phyloP scores from a whole-genome alignment of 345 rosid genomes.

The Eucalyptus tenuipes region DNA sequence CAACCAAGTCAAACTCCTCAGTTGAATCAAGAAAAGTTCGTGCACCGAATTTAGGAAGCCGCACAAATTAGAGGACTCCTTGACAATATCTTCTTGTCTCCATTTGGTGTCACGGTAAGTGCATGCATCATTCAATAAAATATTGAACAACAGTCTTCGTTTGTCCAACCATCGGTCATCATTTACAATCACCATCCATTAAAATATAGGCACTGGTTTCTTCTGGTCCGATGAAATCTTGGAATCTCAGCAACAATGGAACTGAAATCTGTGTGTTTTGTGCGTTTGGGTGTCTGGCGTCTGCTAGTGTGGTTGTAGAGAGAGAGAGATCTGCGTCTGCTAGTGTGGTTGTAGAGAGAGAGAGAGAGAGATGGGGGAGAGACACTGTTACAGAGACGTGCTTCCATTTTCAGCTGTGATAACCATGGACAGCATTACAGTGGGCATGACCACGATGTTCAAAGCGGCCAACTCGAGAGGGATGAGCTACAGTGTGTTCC shows the following conservation, averaged over 20 bases:
- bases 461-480: neutral
- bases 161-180: neutral
- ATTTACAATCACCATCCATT: neutral
- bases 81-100: slow-evolving; percentile 16
- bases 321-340: neutral
- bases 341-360: neutral
- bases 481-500: slow-evolving; percentile 1
- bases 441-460: neutral
- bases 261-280: neutral
- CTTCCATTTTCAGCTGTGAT: neutral
- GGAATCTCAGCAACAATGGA: neutral
- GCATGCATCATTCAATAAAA: neutral
- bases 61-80: neutral
- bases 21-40: neutral
- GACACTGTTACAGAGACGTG: neutral
- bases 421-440: neutral
- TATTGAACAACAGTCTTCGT: neutral
- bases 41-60: neutral
- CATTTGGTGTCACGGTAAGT: neutral
- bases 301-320: neutral
- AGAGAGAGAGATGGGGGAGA: neutral
- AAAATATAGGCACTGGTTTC: neutral
- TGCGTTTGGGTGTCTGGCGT: neutral
- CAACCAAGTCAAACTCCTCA: neutral
- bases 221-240: neutral